Evolutionary conservation across 257 asterid genomes (phyloP).

Genomic region (Marsdenia floribunda): DNA sequence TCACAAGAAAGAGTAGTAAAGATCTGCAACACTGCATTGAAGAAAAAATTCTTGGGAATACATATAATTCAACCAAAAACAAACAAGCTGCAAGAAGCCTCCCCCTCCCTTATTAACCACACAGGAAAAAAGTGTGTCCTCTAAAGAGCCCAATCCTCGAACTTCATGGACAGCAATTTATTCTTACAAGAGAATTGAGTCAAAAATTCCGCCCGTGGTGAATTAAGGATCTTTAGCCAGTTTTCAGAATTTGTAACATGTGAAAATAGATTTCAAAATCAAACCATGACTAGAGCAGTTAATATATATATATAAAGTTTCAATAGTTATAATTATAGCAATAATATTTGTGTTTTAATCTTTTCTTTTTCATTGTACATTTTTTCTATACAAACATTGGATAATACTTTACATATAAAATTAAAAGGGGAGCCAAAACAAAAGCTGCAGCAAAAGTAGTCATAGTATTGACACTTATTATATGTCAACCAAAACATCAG

Average conservation of each 20-base stretch:
- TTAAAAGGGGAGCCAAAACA: too few species aligned
- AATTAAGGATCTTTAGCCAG: background rate
- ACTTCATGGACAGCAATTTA: background rate
- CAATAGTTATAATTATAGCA: too few species aligned
- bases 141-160: background rate
- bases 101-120: background rate
- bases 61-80: background rate
- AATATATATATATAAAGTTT: too few species aligned
- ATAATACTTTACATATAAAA: too few species aligned
- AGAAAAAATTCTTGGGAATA: background rate
- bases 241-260: background rate
- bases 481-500: background rate
- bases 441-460: background rate
- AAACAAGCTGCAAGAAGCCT: background rate
- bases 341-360: too few species aligned
- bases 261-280: background rate
- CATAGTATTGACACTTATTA: background rate
- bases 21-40: background rate
- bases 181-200: background rate
- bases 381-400: too few species aligned
- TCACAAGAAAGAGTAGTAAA: constrained; percentile 15
- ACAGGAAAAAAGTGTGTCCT: background rate
- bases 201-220: background rate
- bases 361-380: too few species aligned
- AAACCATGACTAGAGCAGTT: background rate